Evolutionary conservation across 805 yeast species (phyloP).

Genomic region (Sugiyamaella marilandica): DNA sequence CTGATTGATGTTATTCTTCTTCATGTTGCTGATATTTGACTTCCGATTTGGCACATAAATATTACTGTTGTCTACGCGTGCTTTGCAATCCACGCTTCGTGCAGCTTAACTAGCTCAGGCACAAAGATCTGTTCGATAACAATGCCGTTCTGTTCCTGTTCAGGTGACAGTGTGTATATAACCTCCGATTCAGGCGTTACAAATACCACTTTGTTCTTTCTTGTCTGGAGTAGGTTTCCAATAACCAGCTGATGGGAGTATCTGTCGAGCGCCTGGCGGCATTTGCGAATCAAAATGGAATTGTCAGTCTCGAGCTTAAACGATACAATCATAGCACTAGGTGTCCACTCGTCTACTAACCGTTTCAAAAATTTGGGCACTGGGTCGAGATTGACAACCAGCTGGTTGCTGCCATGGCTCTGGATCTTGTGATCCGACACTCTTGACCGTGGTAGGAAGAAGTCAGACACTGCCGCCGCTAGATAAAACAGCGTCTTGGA

Average conservation of each 20-base stretch:
- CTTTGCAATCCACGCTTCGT: slow-evolving; percentile 53
- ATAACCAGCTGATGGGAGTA: slow-evolving; percentile 92
- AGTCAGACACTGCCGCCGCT: slow-evolving; percentile 98
- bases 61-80: neutral
- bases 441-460: slow-evolving; percentile 80
- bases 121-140: slow-evolving; percentile 79
- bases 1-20: neutral
- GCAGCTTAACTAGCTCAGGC: slow-evolving; percentile 67
- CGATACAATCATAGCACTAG: slow-evolving; percentile 87
- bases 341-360: slow-evolving; percentile 91
- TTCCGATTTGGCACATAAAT: no score
- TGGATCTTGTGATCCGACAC: slow-evolving; percentile 95
- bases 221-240: slow-evolving; percentile 84
- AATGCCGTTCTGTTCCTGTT: slow-evolving; percentile 37
- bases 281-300: slow-evolving; percentile 64
- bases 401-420: slow-evolving; percentile 66
- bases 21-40: neutral
- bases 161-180: slow-evolving; percentile 36
- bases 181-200: slow-evolving; percentile 48
- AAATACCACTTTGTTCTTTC: slow-evolving; percentile 84
- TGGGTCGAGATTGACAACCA: slow-evolving; percentile 83
- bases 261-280: slow-evolving; percentile 70
- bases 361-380: slow-evolving; percentile 91
- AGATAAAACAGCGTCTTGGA: slow-evolving; percentile 68
- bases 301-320: slow-evolving; percentile 91